Evolutionary conservation across 2,329 filamentous ascomycete genomes (phyloP).

Genomic region (Pyrenophora tritici-repentis): DNA sequence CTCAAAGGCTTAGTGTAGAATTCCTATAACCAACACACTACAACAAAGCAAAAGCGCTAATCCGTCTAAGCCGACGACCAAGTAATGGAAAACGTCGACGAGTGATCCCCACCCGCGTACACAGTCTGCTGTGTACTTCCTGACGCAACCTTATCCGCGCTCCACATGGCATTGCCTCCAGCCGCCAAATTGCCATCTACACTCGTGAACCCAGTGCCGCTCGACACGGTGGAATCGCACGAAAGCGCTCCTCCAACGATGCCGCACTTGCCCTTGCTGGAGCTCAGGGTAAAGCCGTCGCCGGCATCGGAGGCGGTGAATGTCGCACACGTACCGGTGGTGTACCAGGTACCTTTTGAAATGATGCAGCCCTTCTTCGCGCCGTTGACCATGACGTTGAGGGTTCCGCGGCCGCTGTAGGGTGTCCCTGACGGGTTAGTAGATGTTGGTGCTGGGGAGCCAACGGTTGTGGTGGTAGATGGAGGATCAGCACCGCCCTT

Average conservation of each 20-base stretch:
- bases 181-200: conserved; percentile 45
- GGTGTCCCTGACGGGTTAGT: conserved; percentile 48
- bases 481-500: conserved; percentile 35
- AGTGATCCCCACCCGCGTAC: conserved; percentile 46
- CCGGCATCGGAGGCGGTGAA: conserved; percentile 58
- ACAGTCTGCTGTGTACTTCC: conserved; percentile 54
- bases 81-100: conserved; percentile 41
- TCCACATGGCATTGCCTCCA: conserved; percentile 49
- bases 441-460: conserved; percentile 33
- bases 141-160: conserved; percentile 50
- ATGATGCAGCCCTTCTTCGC: conserved; percentile 69
- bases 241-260: conserved; percentile 59
- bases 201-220: conserved; percentile 50
- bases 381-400: conserved; percentile 60
- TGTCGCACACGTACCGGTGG: conserved; percentile 68
- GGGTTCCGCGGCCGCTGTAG: conserved; percentile 63
- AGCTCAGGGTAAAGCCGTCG: conserved; percentile 39
- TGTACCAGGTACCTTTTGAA: conserved; percentile 69
- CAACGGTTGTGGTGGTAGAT: conserved; percentile 34
- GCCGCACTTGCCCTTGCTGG: conserved; percentile 55
- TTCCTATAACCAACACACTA: no score
- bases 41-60: background rate
- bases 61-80: conserved; percentile 39
- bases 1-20: background rate
- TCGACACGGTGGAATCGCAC: conserved; percentile 58